Evolutionary conservation across 2,329 filamentous ascomycete species (phyloP), one percentile per base, ranked within the genome.

Genomic region (Cladophialophora chaetospira): DNA sequence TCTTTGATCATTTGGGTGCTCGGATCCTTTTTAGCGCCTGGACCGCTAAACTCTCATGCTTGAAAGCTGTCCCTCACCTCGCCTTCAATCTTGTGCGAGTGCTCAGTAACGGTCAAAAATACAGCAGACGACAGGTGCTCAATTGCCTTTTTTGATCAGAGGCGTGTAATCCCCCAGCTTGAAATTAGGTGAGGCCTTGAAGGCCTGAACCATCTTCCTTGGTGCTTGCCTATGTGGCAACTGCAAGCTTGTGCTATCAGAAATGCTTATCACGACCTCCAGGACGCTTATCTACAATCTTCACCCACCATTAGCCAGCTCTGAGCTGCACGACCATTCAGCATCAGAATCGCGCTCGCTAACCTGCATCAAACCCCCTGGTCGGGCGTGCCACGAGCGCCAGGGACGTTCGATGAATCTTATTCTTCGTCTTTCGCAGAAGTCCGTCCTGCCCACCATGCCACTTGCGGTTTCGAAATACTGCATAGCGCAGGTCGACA

Each of bases 251-350:
- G 36, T 40, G 36, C 17, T 4, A 31, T 15, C 35, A 43, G 13
- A 51, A 51, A 51, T 51, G 48, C 48, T 51, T 51, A 51, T 51
- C 48, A 42, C 36, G 25, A 51, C 33, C 36, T 42, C 21, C 35
- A 5, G n/a, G 6, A 15, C 17, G 13, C 48, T 51, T 51, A 51
- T 51, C 48, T 29, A n/a, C 2, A 23, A 31, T 42, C 35, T n/a
- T 31, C 23, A 11, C 31, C 36, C 17, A 33, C 23, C 33, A 51
- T 4, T 42, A 25, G 48, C 35, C 26, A 29, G 10, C 48, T 31
- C 21, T 15, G 21, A 13, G 4, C 25, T 29, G n/a, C 35, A 44
- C 23, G 31, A 29, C 48, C 36, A 51, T 15, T 40, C 33, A 38
- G 23, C 48, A 36, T 42, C 33, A 42, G 42, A 13, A 19, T 1